Evolutionary conservation across 1,284 basidiomycete species (phyloP), one percentile per base, ranked within the genome.

Genomic region (Sanghuangporus sanghuang): DNA sequence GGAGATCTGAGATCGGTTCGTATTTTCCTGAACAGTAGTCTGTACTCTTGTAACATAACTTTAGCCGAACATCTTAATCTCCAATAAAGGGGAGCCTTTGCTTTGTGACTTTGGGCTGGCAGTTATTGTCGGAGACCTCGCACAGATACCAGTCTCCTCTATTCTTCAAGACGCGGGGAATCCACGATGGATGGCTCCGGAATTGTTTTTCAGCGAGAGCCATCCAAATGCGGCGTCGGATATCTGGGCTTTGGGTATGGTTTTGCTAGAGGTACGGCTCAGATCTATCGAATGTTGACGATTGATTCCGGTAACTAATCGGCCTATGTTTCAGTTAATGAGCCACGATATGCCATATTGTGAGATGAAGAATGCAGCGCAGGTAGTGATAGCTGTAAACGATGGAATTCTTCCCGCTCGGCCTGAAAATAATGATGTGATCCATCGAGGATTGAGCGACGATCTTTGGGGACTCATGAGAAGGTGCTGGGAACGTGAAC

Each of bases 41-140:
- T 23, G 32, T 21, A 3, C 42, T 6, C 16, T 18, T 14, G 32
- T n/a, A 46, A 39, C 58, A 16, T 2, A 18, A 8, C 16, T 14
- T 9, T 44, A 68, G 67, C 63, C 50, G n/a, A 68, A 68, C 38
- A 54, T 68, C 39, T 57, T 68, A 32, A 66, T 68, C 14, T 57
- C 52, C 21, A 54, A 65, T 53, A 21, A 32, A 8, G 67, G 66
- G 12, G 57, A 65, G 18, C 67, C 64, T 18, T 39, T 68, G 39
- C 54, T 68, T 32, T 65, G 64, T 38, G 67, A 68, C 60, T 68
- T 68, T 39, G 67, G 67, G 3, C 44, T 68, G 32, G 67, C 67
- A 11, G 54, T 64, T 16, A 62, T 67, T 38, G 50, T 67, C n/a
- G 67, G 67, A 36, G 63, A 63, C 27, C 56, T 67, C 18, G 55